A percentile compares a stretch with the other conserved stretches of the same genome.
Evolutionary conservation across 805 yeast genomes (phyloP).

Genomic region (Metschnikowia kofuensis): DNA sequence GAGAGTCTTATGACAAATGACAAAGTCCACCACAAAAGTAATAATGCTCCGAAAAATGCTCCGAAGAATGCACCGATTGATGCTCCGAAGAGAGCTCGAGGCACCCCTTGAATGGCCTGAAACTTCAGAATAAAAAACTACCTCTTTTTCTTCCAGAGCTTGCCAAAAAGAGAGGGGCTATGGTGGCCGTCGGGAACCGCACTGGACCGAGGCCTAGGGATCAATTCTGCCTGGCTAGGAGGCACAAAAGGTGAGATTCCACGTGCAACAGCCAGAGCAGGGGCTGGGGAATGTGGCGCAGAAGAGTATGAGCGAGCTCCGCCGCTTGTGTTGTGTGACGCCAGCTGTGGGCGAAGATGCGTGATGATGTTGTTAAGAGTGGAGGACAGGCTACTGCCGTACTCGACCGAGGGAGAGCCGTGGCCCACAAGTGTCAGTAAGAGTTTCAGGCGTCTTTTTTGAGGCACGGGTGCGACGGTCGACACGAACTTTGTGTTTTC

Average conservation of each 20-base stretch:
- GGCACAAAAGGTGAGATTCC: conserved; percentile 7
- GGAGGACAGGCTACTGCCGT: conserved; percentile 8
- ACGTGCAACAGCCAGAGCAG: conserved; percentile 5
- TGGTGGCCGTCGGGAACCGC: conserved; percentile 7
- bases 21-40: too few species aligned
- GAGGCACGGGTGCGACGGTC: conserved; percentile 13
- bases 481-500: neutral
- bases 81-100: neutral
- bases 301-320: conserved; percentile 12
- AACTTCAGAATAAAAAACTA: neutral
- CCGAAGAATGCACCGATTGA: too few species aligned
- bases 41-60: too few species aligned
- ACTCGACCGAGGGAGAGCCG: conserved; percentile 9
- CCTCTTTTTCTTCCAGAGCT: conserved; percentile 22
- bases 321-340: conserved; percentile 1
- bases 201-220: conserved; percentile 10
- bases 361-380: conserved; percentile 5
- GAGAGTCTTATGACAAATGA: too few species aligned
- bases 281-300: conserved; percentile 15
- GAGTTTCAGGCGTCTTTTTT: conserved; percentile 11
- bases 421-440: conserved; percentile 8
- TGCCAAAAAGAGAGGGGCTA: conserved; percentile 15
- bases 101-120: neutral
- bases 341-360: conserved; percentile 9
- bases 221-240: conserved; percentile 1